Base-by-base conservation (phyloP, 768 basidiomycete species). In the Tricholoma terreum region DNA sequence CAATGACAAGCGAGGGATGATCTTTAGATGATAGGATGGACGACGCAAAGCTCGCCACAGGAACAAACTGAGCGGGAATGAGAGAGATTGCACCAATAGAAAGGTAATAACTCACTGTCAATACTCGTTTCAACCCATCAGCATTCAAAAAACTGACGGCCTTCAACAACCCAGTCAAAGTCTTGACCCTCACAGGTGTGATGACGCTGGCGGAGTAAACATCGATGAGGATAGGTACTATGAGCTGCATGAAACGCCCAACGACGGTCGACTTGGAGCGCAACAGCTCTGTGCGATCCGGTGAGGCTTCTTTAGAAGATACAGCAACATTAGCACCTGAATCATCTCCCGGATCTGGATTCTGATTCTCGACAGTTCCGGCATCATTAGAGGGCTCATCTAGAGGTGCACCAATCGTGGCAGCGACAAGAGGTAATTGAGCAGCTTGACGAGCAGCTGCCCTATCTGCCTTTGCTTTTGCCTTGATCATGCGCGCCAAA, bases 201-300 rank as follows among this genome's bases (percentile, higher is more conserved):
- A 88, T 86, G 24, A 98, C 95, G 69, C 93, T 97, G 30, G 97
- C 96, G n/a, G 95, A 90, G 72, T 98, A 98, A n/a, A 99, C 95
- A 65, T 98, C 97, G 57, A 98, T 87, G 55, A 99, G 81, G 55
- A 97, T 93, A 0, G 97, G 97, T 0, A 98, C 87, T 65, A 94
- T 85, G 33, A 96, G 77, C 48, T 85, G 84, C 83, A 95, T 91
- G 72, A 94, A 98, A 14, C 86, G 83, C 17, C 83, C 85, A 50
- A 95, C 88, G 24, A 92, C 84, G n/a, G 75, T 79, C 21, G 88
- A 82, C 58, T 89, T 86, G 4, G 83, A 84, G 54, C 88, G 84
- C 43, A 95, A 72, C 46, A 97, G 69, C 43, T 93, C 87, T 14
- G 88, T 84, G 50, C 95, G 78, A 65, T 89, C 87, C 17, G 77